phyloP scores from a whole-genome alignment of 2,329 filamentous ascomycete species.

The Epicoccum nigrum region DNA sequence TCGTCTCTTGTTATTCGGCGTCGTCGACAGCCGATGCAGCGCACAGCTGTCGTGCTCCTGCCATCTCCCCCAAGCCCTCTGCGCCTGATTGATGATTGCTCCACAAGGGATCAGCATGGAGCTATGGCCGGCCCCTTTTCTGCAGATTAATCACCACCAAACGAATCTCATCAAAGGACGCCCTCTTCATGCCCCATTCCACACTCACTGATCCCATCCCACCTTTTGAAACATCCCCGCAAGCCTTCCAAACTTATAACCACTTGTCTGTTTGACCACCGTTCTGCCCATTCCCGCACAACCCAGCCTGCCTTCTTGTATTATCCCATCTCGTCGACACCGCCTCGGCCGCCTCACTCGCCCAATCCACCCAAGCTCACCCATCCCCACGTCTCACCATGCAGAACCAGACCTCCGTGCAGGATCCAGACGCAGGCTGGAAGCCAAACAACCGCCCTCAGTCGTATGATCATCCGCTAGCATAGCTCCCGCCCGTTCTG shows the following conservation, averaged over 20 bases:
- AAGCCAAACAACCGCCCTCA: slow-evolving; percentile 81
- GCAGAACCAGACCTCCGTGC: slow-evolving; percentile 17
- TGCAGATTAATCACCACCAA: slow-evolving; percentile 17
- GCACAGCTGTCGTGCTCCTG: not conserved
- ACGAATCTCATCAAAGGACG: slow-evolving; percentile 22
- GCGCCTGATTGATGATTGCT: not conserved
- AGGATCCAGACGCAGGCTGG: slow-evolving; percentile 73
- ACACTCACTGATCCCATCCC: slow-evolving; percentile 2
- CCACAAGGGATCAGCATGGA: slow-evolving; percentile 11
- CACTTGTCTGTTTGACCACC: slow-evolving; percentile 15
- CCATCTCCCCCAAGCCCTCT: slow-evolving; percentile 3
- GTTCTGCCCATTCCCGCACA: not conserved
- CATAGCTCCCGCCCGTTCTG: slow-evolving; percentile 30
- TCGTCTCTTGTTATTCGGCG: not conserved
- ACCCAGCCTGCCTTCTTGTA: not conserved
- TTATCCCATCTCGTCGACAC: not conserved
- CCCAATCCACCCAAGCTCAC: slow-evolving; percentile 14
- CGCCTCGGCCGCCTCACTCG: slow-evolving; percentile 8
- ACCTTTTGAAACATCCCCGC: slow-evolving; percentile 37
- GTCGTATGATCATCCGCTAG: slow-evolving; percentile 66
- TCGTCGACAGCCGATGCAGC: not conserved
- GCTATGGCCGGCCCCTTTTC: slow-evolving; percentile 15
- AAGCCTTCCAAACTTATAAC: slow-evolving; percentile 25
- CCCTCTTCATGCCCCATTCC: slow-evolving; percentile 37
- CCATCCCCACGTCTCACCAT: slow-evolving; percentile 31